A percentile compares a stretch with the other conserved stretches of the same genome.
Evolutionary conservation across 1,284 basidiomycete species (phyloP).

Genomic region (Tylopilus orsonianus): DNA sequence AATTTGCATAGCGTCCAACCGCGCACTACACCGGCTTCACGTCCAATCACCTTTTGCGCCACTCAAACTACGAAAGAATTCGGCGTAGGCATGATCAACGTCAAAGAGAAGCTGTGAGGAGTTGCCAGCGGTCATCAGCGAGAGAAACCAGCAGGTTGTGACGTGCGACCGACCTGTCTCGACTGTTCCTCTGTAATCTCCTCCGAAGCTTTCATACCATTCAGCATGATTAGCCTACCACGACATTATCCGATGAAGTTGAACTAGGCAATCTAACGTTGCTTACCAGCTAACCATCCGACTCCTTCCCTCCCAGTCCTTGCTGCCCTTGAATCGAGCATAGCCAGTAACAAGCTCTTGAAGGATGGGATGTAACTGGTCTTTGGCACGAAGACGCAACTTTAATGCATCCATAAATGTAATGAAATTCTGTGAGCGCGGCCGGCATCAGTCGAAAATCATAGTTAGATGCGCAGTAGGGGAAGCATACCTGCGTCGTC

Average conservation of each 20-base stretch:
- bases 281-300: constrained; percentile 90
- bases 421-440: constrained; percentile 81
- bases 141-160: neutral
- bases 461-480: neutral
- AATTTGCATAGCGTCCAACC: neutral
- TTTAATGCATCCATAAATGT: constrained; percentile 99
- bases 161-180: constrained; percentile 64
- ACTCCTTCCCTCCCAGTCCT: constrained; percentile 92
- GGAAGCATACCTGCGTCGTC: constrained; percentile 79
- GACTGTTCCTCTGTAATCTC: constrained; percentile 96
- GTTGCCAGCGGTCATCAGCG: neutral
- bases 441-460: neutral
- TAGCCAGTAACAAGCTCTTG: constrained; percentile 94
- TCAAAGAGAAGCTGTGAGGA: constrained; percentile 85
- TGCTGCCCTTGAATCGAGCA: constrained; percentile 88
- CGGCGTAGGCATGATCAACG: constrained; percentile 94
- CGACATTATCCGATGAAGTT: neutral
- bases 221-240: constrained; percentile 89
- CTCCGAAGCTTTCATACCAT: constrained; percentile 96
- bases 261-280: neutral
- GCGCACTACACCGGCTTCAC: constrained; percentile 11
- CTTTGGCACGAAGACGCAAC: constrained; percentile 90
- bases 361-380: constrained; percentile 92
- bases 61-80: constrained; percentile 89
- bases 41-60: constrained; percentile 35